phyloP scores from a whole-genome alignment of 768 basidiomycete species.

The Rubroboletus satanas region DNA sequence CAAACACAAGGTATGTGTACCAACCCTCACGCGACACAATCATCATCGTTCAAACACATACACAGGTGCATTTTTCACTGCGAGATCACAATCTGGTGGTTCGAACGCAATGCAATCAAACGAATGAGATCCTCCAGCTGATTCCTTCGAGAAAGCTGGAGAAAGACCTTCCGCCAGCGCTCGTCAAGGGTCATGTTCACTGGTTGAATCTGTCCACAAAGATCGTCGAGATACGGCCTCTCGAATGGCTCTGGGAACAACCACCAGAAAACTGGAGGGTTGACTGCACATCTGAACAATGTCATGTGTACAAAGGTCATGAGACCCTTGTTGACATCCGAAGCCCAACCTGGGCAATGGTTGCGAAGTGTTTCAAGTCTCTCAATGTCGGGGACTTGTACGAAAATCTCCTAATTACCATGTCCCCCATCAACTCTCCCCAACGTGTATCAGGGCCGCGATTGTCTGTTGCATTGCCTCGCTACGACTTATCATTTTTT shows the following conservation, averaged over 20 bases:
- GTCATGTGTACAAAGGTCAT: too few species aligned
- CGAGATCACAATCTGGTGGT: slow-evolving; percentile 7
- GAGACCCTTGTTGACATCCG: slow-evolving; percentile 22
- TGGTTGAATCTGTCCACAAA: too few species aligned
- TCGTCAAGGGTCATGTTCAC: too few species aligned
- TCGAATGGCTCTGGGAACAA: too few species aligned
- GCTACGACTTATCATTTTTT: slow-evolving; percentile 36
- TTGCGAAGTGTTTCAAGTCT: slow-evolving; percentile 4
- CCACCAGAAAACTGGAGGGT: too few species aligned
- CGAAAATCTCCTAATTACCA: slow-evolving; percentile 14
- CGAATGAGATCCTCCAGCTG: too few species aligned
- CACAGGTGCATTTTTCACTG: slow-evolving; percentile 17
- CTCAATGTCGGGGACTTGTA: not conserved
- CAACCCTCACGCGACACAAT: not conserved
- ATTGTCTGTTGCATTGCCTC: too few species aligned
- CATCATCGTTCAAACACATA: not conserved
- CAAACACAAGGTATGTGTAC: slow-evolving; percentile 3
- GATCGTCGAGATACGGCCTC: too few species aligned
- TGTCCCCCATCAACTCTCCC: not conserved
- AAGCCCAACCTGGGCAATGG: slow-evolving; percentile 19
- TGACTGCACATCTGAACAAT: too few species aligned
- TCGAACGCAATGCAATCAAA: not conserved
- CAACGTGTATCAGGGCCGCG: not conserved
- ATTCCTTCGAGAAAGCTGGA: too few species aligned
- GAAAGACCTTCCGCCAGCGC: too few species aligned